phyloP scores from a whole-genome alignment of 1,284 basidiomycete species.

The Grifola frondosa region DNA sequence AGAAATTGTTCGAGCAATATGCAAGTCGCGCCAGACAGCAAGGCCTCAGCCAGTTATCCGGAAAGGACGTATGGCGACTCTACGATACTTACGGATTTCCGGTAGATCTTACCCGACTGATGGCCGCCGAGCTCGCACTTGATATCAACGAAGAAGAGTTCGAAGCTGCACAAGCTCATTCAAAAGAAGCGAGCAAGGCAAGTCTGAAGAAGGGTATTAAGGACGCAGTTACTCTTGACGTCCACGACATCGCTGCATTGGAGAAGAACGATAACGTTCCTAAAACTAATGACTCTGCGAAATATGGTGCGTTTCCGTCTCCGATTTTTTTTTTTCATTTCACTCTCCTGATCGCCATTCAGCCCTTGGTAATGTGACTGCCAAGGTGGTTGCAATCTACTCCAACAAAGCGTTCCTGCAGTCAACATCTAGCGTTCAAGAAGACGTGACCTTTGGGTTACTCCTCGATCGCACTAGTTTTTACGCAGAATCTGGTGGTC shows the following conservation, averaged over 20 bases:
- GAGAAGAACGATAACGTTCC: constrained; percentile 82
- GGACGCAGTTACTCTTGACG: constrained; percentile 86
- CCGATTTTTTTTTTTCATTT: not conserved
- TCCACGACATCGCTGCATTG: constrained; percentile 89
- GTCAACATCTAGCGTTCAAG: constrained; percentile 67
- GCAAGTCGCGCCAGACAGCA: constrained; percentile 69
- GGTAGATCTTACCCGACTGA: constrained; percentile 92
- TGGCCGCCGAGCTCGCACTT: constrained; percentile 94
- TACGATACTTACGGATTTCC: constrained; percentile 99
- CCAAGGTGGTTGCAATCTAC: constrained; percentile 86
- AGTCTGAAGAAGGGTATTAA: constrained; percentile 67
- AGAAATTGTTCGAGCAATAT: constrained; percentile 95
- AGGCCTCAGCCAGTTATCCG: constrained; percentile 71
- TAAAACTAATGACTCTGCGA: constrained; percentile 91
- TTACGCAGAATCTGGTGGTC: constrained; percentile 97
- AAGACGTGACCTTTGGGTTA: constrained; percentile 76
- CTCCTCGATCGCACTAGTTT: constrained; percentile 95
- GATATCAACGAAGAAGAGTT: constrained; percentile 89
- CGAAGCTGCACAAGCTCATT: constrained; percentile 84
- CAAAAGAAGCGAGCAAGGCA: constrained; percentile 91
- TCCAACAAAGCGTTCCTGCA: constrained; percentile 75
- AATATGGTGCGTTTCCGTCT: constrained; percentile 68
- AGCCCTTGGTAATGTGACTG: constrained; percentile 77
- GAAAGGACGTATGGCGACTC: constrained; percentile 94
- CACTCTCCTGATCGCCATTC: not conserved